These are phyloP conservation scores for Aureobasidium melanogenum DNA, from an alignment of 2,329 filamentous ascomycete genomes.

Conservation along the genomic window DNA sequence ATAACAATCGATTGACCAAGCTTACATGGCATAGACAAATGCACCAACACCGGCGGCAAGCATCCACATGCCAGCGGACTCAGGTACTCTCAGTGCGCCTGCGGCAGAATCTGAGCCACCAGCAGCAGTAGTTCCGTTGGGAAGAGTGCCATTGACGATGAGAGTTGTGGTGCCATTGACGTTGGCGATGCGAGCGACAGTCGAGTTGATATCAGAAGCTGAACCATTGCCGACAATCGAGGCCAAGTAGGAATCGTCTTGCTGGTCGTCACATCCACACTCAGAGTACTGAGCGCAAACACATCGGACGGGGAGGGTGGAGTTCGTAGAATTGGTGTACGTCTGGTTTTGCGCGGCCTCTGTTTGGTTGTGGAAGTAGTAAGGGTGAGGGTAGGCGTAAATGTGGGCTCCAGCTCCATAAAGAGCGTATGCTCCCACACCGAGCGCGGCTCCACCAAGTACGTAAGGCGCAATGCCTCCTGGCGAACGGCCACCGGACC, in stretches of 20 bases:
- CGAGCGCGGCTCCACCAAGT: conserved; percentile 39
- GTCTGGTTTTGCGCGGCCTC: conserved; percentile 27
- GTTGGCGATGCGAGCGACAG: conserved; percentile 51
- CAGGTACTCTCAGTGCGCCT: conserved; percentile 15
- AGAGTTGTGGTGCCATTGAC: conserved; percentile 57
- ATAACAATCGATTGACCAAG: not conserved
- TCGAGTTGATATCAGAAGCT: conserved; percentile 57
- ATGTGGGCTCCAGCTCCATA: conserved; percentile 54
- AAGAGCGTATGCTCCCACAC: conserved; percentile 57
- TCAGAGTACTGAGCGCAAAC: conserved; percentile 47
- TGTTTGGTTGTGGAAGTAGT: conserved; percentile 41
- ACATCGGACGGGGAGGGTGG: conserved; percentile 53
- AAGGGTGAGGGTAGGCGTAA: conserved; percentile 51
- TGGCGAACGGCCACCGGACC: conserved; percentile 41
- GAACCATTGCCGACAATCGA: conserved; percentile 49
- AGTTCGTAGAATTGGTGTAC: conserved; percentile 34
- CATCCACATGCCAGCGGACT: conserved; percentile 31
- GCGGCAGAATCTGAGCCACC: not conserved
- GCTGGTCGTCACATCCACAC: conserved; percentile 64
- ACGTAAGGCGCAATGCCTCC: conserved; percentile 46
- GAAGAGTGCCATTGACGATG: conserved; percentile 66
- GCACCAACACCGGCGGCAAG: conserved; percentile 31
- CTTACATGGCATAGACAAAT: conserved; percentile 25
- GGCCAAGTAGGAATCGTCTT: conserved; percentile 49
- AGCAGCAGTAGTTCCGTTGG: conserved; percentile 36